Evolutionary conservation across 129 eudicot genomes (phyloP).

Genomic region (Flaveria trinervia): DNA sequence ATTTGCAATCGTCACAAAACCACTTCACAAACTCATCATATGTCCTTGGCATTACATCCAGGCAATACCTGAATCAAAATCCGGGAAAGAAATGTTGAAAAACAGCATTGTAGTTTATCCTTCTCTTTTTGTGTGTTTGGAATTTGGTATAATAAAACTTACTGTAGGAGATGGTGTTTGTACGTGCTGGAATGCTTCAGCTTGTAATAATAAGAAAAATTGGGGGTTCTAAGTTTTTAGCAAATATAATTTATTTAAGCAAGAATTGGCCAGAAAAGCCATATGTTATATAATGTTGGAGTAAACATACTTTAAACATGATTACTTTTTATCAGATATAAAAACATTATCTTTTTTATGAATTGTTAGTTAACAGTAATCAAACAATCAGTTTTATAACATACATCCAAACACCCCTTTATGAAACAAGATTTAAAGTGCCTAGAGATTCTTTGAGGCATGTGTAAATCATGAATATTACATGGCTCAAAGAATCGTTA

Average conservation of each 20-base stretch:
- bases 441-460: neutral
- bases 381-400: neutral
- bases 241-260: neutral
- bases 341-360: neutral
- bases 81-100: neutral
- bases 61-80: conserved; percentile 58
- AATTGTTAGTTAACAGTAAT: neutral
- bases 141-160: neutral
- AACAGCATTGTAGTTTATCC: neutral
- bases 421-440: neutral
- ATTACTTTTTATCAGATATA: neutral
- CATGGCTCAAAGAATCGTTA: conserved; percentile 10
- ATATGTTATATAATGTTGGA: neutral
- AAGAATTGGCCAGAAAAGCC: neutral
- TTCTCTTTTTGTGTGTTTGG: neutral
- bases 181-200: neutral
- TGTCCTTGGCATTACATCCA: conserved; percentile 43
- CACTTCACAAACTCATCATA: conserved; percentile 54
- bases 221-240: neutral
- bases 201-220: neutral
- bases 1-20: conserved; percentile 67
- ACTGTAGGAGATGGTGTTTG: conserved; percentile 1
- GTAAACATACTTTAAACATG: neutral
- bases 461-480: neutral
- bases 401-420: neutral